phyloP scores from a whole-genome alignment of 805 yeast species.

The Sungouiella blattae region DNA sequence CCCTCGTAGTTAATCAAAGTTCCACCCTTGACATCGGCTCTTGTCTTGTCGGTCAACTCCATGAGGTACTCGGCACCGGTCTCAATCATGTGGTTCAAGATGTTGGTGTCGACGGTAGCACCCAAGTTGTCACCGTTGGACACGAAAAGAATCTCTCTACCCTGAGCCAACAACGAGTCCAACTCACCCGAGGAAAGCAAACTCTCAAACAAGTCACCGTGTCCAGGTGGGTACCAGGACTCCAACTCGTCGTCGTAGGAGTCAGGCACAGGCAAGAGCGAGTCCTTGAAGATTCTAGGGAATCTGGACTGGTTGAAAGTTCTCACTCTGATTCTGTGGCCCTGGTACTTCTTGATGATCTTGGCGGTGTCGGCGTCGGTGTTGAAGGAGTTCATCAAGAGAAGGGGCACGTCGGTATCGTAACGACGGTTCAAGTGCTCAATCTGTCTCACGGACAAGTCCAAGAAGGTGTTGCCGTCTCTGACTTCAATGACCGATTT shows the following conservation, averaged over 20 bases:
- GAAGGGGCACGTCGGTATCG: constrained; percentile 90
- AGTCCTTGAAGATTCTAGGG: constrained; percentile 94
- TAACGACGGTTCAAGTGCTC: constrained; percentile 88
- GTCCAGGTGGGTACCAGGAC: constrained; percentile 99
- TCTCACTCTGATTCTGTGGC: constrained; percentile 90
- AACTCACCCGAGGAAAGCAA: constrained; percentile 87
- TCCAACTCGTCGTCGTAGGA: constrained; percentile 68
- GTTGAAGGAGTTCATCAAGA: constrained; percentile 98
- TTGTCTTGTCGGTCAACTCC: constrained; percentile 98
- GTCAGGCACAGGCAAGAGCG: constrained; percentile 92
- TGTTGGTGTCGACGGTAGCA: constrained; percentile 92
- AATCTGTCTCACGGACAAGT: constrained; percentile 93
- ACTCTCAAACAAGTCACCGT: constrained; percentile 94
- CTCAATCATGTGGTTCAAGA: constrained; percentile 88
- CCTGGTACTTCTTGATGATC: constrained; percentile 93
- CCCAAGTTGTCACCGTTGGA: constrained; percentile 98
- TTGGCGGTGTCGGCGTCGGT: constrained; percentile 92
- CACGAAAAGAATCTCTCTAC: constrained; percentile 91
- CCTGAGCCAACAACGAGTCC: constrained; percentile 84
- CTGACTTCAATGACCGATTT: constrained; percentile 97
- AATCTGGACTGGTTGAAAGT: constrained; percentile 97
- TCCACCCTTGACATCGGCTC: constrained; percentile 99
- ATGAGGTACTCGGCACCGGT: constrained; percentile 90
- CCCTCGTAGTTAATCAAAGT: constrained; percentile 96
- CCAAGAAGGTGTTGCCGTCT: constrained; percentile 96